Evolutionary conservation across 495 filamentous ascomycete genomes (phyloP).

Genomic region (Neurospora sp.): DNA sequence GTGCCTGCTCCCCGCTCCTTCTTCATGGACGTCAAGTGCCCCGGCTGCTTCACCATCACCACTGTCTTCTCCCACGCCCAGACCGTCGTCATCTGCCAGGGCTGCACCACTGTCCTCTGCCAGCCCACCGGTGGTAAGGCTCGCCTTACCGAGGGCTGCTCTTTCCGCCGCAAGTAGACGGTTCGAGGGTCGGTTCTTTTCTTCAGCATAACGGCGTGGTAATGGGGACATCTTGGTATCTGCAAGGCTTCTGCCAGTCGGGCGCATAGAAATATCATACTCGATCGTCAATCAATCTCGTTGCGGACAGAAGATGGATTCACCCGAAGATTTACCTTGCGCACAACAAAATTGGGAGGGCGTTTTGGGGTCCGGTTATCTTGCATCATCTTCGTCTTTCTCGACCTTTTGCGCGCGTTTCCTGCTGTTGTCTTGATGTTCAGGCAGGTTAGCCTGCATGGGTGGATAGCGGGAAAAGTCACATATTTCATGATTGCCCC

Average conservation of each 20-base stretch:
- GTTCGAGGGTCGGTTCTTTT: constrained; percentile 36
- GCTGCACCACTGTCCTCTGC: constrained; percentile 94
- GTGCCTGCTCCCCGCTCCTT: constrained; percentile 94
- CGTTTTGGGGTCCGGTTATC: constrained; percentile 80
- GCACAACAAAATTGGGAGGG: constrained; percentile 36
- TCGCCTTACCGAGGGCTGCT: constrained; percentile 94
- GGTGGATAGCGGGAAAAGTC: constrained; percentile 44
- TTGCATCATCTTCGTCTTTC: constrained; percentile 51
- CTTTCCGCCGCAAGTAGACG: constrained; percentile 97
- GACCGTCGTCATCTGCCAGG: constrained; percentile 98
- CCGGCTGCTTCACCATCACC: constrained; percentile 99
- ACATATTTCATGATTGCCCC: constrained; percentile 36
- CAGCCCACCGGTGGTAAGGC: constrained; percentile 97
- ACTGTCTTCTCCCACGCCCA: constrained; percentile 99
- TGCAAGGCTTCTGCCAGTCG: constrained; percentile 39
- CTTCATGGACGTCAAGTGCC: constrained; percentile 99
- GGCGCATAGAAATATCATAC: constrained; percentile 40
- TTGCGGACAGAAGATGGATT: constrained; percentile 72
- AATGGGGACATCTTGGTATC: constrained; percentile 37
- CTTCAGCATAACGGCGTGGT: constrained; percentile 37
- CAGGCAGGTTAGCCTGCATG: constrained; percentile 39
- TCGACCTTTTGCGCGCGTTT: constrained; percentile 22
- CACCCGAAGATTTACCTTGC: constrained; percentile 44
- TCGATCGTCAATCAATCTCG: constrained; percentile 31
- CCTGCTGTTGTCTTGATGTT: constrained; percentile 20